Conservation (phyloP, 2,329 filamentous ascomycete species). For the Ascochyta viciae-villosae region DNA sequence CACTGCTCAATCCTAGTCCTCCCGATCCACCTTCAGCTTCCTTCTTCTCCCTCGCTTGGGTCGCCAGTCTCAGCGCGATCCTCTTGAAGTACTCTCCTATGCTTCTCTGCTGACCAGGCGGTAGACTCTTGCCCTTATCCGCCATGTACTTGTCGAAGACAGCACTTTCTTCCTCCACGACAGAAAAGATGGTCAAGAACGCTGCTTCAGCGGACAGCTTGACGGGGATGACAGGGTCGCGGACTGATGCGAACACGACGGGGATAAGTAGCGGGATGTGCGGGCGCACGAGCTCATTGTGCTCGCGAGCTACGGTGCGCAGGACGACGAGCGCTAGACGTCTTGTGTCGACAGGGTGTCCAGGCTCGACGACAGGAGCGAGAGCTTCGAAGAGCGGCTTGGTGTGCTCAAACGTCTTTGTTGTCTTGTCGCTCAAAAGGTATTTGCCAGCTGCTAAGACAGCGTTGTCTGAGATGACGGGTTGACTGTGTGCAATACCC, state of each 20-base stretch:
- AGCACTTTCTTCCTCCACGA: slow-evolving; percentile 83
- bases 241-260: slow-evolving; percentile 86
- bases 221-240: slow-evolving; percentile 91
- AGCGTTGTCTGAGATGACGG: slow-evolving; percentile 86
- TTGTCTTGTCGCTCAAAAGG: slow-evolving; percentile 70
- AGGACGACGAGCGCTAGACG: slow-evolving; percentile 86
- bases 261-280: slow-evolving; percentile 82
- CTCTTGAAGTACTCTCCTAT: slow-evolving; percentile 98
- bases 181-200: slow-evolving; percentile 88
- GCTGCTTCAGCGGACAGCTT: slow-evolving; percentile 95
- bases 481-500: slow-evolving; percentile 74
- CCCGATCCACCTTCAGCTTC: slow-evolving; percentile 91
- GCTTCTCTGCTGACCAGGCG: slow-evolving; percentile 78
- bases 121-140: slow-evolving; percentile 68
- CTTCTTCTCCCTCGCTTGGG: slow-evolving; percentile 84
- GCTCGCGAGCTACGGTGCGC: slow-evolving; percentile 80
- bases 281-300: slow-evolving; percentile 81
- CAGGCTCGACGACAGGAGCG: slow-evolving; percentile 76
- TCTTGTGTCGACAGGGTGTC: slow-evolving; percentile 80
- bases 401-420: slow-evolving; percentile 75
- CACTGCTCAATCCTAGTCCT: slow-evolving; percentile 83
- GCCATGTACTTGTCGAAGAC: slow-evolving; percentile 92
- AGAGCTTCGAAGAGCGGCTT: slow-evolving; percentile 83
- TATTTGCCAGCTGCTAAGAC: slow-evolving; percentile 92
- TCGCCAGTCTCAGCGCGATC: slow-evolving; percentile 82